Conservation (phyloP, 495 filamentous ascomycete genomes). For the Pseudomonodictys pantanalensis region DNA sequence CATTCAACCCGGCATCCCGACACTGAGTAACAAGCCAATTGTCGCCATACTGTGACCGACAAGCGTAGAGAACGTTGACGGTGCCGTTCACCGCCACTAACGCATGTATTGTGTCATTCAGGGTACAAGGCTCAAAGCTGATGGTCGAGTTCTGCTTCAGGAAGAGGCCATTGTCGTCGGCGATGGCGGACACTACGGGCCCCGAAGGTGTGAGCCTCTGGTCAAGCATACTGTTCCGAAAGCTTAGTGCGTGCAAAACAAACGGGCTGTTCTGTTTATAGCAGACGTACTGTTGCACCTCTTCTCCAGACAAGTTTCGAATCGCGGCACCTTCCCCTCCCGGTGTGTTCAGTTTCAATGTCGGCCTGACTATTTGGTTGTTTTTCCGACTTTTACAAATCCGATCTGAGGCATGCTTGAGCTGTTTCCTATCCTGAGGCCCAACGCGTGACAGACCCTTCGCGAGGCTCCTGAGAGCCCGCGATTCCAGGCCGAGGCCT, state of each 20-base stretch:
- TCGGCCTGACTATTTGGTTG: neutral
- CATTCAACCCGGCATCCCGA: slow-evolving; percentile 17
- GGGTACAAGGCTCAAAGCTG: slow-evolving; percentile 16
- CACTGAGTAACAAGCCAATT: slow-evolving; percentile 26
- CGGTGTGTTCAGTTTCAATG: slow-evolving; percentile 19
- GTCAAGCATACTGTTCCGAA: slow-evolving; percentile 25
- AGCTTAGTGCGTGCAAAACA: slow-evolving; percentile 28
- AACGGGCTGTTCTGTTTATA: slow-evolving; percentile 14
- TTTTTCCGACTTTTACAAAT: slow-evolving; percentile 15
- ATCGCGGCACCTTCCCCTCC: slow-evolving; percentile 9
- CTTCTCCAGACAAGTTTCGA: slow-evolving; percentile 23
- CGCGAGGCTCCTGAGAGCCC: slow-evolving; percentile 19
- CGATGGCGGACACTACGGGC: slow-evolving; percentile 23
- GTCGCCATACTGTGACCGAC: slow-evolving; percentile 18
- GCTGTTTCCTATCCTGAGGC: slow-evolving; percentile 7
- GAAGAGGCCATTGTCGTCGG: slow-evolving; percentile 24
- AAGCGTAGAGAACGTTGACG: slow-evolving; percentile 10
- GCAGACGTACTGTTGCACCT: slow-evolving; percentile 31
- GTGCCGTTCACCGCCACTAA: slow-evolving; percentile 19
- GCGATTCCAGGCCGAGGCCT: slow-evolving; percentile 22
- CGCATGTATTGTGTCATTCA: slow-evolving; percentile 11
- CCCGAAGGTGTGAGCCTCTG: slow-evolving; percentile 16
- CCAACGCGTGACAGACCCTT: slow-evolving; percentile 19
- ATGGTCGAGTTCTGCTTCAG: slow-evolving; percentile 18
- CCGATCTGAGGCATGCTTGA: slow-evolving; percentile 11